phyloP scores from a whole-genome alignment of 495 filamentous ascomycete genomes.

The Annulohypoxylon stygium region DNA sequence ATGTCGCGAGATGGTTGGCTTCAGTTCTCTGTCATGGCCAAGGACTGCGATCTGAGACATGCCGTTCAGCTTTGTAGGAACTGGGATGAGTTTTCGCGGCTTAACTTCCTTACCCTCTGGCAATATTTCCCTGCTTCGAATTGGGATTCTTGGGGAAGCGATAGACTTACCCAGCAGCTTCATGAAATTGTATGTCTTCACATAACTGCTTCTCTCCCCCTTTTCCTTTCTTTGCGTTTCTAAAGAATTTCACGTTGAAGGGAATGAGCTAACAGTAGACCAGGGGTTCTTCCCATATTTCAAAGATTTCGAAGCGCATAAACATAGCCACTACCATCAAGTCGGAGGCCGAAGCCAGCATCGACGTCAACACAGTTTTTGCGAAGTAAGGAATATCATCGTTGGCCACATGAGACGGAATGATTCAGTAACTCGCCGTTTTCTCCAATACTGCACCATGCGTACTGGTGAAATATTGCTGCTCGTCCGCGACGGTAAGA shows the following conservation, averaged over 20 bases:
- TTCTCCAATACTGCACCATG: constrained; percentile 65
- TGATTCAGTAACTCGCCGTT: constrained; percentile 62
- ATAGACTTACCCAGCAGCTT: constrained; percentile 55
- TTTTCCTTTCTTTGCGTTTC: background rate
- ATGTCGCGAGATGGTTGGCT: constrained; percentile 67
- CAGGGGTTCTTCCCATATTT: constrained; percentile 63
- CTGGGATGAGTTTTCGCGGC: constrained; percentile 67
- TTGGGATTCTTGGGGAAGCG: constrained; percentile 59
- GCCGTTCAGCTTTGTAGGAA: constrained; percentile 66
- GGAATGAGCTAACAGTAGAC: constrained; percentile 13
- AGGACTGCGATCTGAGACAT: constrained; percentile 60
- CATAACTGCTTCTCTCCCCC: background rate
- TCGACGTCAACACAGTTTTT: constrained; percentile 54
- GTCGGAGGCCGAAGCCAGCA: constrained; percentile 49
- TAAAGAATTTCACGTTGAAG: background rate
- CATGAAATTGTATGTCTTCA: constrained; percentile 52
- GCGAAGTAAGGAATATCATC: constrained; percentile 63
- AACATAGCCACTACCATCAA: constrained; percentile 50
- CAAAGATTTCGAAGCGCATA: constrained; percentile 51
- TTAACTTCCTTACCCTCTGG: constrained; percentile 62
- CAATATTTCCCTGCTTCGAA: constrained; percentile 65
- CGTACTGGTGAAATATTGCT: constrained; percentile 56
- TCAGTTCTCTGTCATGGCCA: constrained; percentile 67
- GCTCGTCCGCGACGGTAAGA: constrained; percentile 64
- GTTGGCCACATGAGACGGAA: constrained; percentile 66